Base-by-base conservation (phyloP, 441 rosid species). In the Adansonia madagascariensis region DNA sequence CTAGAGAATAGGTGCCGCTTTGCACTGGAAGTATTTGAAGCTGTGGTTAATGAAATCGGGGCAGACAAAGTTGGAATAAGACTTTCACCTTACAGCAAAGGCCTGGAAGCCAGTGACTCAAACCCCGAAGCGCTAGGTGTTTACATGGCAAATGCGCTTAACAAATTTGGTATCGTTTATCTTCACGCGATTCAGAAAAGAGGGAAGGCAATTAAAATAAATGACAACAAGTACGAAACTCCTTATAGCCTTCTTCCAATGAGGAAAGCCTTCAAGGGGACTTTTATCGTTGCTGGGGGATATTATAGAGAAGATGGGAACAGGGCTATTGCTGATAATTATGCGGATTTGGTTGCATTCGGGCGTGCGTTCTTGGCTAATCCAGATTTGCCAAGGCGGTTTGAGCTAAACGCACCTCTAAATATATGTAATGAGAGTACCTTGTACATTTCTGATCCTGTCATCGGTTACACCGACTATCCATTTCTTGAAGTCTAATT, bases 1-100 rank as follows among this genome's bases (percentile, higher is more conserved):
- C 18, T 88, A 7, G 83, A 88, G 74, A 83, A 85, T 6, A 72
- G 89, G 20, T 84, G 85, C 39, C 75, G 80, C 14, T 87, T 85
- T 31, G 61, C 85, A 0, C 35, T 87, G 3, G 84, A 84, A 59
- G 56, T 85, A 35, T 41, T 81, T 1, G 78, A 84, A 79, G 87
- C 88, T 0, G 80, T 84, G 4, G 62, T 27, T 3, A 59, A 78
- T 0, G 90, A 87, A 56, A 81, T 85, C 0, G 82, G 80, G 59
- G 62, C 75, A 0, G 80, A 78, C 31, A 78, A 18, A 22, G 80
- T 78, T 4, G 88, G 90, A 55, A 82, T 87, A 2, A 84, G 88
- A 22, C 82, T 87, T 18, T 87, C 90, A 0, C 85, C 87, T 0
- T 87, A 65, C 17, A 83, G 86, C 0, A 27, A 53, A 39, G 82